Evolutionary conservation across 139 green algal species (phyloP).

Genomic region (Chlorella sorokiniana): DNA sequence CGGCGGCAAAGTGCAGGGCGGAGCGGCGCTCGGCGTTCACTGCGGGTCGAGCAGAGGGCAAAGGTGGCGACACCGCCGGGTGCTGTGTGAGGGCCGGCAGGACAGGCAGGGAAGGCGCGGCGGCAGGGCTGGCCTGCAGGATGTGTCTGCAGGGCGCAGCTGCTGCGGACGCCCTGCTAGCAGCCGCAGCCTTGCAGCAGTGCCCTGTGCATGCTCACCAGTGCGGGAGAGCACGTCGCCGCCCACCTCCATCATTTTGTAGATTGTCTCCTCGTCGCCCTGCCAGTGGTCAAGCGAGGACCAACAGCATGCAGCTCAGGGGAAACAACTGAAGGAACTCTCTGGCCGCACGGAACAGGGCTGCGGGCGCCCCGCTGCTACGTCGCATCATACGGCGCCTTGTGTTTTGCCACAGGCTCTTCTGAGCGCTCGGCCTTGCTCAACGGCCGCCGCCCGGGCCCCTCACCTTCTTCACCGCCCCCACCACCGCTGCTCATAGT

Average conservation of each 20-base stretch:
- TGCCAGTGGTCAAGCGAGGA: too few relatives aligned
- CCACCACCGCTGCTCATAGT: constrained; percentile 90
- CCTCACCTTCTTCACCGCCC: constrained; percentile 68
- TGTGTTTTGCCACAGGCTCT: too few relatives aligned
- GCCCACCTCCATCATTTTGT: constrained; percentile 63
- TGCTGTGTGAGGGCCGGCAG: background rate
- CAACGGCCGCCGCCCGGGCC: too few relatives aligned
- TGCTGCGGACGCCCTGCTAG: background rate
- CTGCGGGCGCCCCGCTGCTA: too few relatives aligned
- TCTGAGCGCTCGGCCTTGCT: too few relatives aligned
- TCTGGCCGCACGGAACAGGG: background rate
- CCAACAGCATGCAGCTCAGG: background rate
- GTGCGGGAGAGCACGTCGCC: constrained; percentile 63
- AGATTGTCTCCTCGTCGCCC: constrained; percentile 68
- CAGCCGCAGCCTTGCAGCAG: background rate
- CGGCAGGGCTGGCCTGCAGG: background rate
- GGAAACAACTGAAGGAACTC: background rate
- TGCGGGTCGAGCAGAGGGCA: background rate
- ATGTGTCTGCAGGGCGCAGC: background rate
- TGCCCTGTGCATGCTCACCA: background rate
- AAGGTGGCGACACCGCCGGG: too few relatives aligned
- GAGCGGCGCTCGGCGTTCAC: constrained; percentile 81
- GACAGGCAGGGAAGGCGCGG: background rate
- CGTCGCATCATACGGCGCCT: too few relatives aligned
- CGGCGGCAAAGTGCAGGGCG: constrained; percentile 85